Evolutionary conservation across 129 eudicot species (phyloP).

Genomic region (Centrapalus pauciflorus): DNA sequence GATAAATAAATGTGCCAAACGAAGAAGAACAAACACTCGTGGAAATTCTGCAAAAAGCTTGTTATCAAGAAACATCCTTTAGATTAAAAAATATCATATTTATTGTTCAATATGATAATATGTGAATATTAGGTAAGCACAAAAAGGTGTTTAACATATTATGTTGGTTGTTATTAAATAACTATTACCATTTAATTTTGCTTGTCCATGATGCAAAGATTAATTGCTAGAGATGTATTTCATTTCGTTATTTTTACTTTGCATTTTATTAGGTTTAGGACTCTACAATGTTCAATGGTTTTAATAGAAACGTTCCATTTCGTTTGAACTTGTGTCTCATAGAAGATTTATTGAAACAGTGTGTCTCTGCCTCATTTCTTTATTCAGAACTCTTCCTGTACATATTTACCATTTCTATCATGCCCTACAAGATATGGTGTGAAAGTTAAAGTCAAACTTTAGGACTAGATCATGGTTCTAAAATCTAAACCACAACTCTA

Average conservation of each 20-base stretch:
- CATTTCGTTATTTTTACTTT: neutral
- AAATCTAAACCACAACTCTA: neutral
- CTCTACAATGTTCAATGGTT: neutral
- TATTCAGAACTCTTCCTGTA: too few relatives aligned
- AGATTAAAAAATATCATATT: too few relatives aligned
- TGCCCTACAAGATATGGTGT: neutral
- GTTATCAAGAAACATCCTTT: neutral
- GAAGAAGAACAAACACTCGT: neutral
- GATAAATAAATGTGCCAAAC: neutral
- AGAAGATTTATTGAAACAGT: neutral
- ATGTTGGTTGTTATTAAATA: neutral
- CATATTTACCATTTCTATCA: neutral
- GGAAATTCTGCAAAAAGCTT: neutral
- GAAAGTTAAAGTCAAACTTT: neutral
- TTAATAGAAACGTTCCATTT: neutral
- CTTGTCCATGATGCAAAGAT: neutral
- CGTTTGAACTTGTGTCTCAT: neutral
- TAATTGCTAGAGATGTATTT: neutral
- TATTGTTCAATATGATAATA: neutral
- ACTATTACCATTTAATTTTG: neutral
- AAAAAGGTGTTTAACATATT: neutral
- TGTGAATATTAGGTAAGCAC: neutral
- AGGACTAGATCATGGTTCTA: neutral
- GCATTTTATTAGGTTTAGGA: neutral
- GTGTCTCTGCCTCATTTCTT: neutral